Conservation (phyloP, 2,329 filamentous ascomycete species). For the Pseudopyricularia javanii region DNA sequence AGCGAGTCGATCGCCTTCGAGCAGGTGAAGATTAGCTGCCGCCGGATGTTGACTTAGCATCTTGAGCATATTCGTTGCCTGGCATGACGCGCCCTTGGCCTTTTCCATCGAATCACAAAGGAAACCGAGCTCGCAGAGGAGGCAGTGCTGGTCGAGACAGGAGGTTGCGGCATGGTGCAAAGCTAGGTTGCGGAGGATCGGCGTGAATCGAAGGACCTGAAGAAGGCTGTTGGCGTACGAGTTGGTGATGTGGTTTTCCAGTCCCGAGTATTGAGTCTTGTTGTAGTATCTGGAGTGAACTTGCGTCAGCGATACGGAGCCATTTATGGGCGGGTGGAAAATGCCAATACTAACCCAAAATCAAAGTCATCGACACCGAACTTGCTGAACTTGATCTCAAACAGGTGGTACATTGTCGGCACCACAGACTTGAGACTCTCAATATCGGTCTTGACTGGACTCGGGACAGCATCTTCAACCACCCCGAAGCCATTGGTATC, state of each 20-base stretch:
- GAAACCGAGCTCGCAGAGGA: constrained; percentile 90
- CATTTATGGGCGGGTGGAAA: neutral
- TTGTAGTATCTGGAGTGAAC: constrained; percentile 70
- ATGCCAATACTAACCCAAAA: constrained; percentile 53
- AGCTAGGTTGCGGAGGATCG: constrained; percentile 74
- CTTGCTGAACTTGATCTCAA: constrained; percentile 98
- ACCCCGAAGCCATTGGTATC: neutral
- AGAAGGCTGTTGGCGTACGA: constrained; percentile 90
- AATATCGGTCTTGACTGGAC: constrained; percentile 33
- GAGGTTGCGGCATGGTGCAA: constrained; percentile 79
- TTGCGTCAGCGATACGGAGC: neutral
- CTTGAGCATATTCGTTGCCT: constrained; percentile 89
- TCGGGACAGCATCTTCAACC: neutral
- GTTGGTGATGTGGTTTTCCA: constrained; percentile 94
- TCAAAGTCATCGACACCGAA: constrained; percentile 99
- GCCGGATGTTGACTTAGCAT: constrained; percentile 71
- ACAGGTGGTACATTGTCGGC: constrained; percentile 78
- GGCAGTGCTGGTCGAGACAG: constrained; percentile 70
- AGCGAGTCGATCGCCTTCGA: constrained; percentile 66
- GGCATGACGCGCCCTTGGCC: constrained; percentile 83
- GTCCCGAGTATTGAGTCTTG: constrained; percentile 76
- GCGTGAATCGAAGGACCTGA: constrained; percentile 85
- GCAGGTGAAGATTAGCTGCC: constrained; percentile 44
- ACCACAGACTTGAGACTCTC: constrained; percentile 71
- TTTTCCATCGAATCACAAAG: constrained; percentile 98